phyloP scores from a whole-genome alignment of 345 rosid genomes.

The Ceriops decandra region DNA sequence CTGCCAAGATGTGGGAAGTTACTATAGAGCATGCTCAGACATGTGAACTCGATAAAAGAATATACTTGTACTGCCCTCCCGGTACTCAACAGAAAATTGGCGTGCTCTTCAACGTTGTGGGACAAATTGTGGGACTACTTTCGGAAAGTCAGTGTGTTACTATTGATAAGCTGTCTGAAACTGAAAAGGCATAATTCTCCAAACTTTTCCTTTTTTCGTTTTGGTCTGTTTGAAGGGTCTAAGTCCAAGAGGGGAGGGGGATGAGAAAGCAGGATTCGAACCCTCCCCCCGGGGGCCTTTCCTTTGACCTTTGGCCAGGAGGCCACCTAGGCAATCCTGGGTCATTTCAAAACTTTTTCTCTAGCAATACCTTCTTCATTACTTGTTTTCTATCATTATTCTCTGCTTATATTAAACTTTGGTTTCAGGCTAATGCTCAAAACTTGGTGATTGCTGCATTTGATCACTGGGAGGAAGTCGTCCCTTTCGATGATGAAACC shows the following conservation, averaged over 20 bases:
- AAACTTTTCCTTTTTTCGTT: conserved; percentile 7
- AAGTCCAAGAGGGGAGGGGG: no score
- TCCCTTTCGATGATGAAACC: conserved; percentile 60
- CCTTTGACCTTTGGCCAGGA: conserved; percentile 10
- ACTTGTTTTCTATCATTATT: conserved; percentile 17
- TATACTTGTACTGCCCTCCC: conserved; percentile 55
- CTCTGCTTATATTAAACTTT: conserved; percentile 14
- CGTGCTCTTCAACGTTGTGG: conserved; percentile 89
- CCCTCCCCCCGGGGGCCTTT: no score
- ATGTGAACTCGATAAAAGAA: conserved; percentile 67
- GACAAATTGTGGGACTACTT: conserved; percentile 74
- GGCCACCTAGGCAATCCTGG: no score
- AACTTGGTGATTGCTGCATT: conserved; percentile 63
- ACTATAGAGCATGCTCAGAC: conserved; percentile 54
- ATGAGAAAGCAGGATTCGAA: no score
- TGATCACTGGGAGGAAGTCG: conserved; percentile 55
- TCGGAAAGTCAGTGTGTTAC: conserved; percentile 61
- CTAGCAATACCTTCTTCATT: conserved; percentile 12
- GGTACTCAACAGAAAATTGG: conserved; percentile 61
- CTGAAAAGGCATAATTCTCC: conserved; percentile 60
- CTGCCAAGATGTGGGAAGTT: conserved; percentile 98
- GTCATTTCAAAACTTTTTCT: not conserved
- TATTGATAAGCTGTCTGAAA: conserved; percentile 65
- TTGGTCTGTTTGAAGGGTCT: not conserved
- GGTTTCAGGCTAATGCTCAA: conserved; percentile 64